These are phyloP conservation scores for Colletotrichum somersetense DNA, from an alignment of 2,329 filamentous ascomycete species.

Conservation along the genomic window DNA sequence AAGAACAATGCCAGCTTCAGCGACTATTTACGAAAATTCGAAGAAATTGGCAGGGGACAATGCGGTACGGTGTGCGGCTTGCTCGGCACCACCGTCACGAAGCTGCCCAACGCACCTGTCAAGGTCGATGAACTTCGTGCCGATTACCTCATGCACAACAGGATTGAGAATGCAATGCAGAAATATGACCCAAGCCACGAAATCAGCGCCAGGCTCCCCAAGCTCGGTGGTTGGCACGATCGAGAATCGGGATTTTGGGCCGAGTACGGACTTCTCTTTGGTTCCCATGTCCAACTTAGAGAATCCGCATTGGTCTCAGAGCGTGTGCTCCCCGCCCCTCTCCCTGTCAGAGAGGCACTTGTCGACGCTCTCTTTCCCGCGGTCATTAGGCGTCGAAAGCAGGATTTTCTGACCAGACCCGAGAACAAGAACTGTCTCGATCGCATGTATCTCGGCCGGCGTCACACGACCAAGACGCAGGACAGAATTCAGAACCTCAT, in stretches of 20 bases:
- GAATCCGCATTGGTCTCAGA: background rate
- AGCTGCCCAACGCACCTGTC: background rate
- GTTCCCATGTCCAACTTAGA: background rate
- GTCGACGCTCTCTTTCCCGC: background rate
- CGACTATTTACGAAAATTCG: background rate
- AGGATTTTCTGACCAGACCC: background rate
- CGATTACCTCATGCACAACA: background rate
- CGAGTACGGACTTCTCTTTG: background rate
- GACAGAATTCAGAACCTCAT: background rate
- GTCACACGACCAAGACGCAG: background rate
- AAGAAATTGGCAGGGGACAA: background rate
- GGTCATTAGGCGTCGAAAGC: background rate
- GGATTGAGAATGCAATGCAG: background rate
- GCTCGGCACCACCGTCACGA: background rate
- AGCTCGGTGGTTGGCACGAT: background rate
- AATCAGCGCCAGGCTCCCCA: background rate
- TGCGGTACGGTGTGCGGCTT: background rate
- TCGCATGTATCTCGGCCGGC: background rate
- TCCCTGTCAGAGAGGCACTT: background rate
- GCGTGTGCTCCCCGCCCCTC: background rate
- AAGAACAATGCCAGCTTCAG: background rate
- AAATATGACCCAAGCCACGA: background rate
- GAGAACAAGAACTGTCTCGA: conserved; percentile 1
- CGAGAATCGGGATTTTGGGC: background rate
- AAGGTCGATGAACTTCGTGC: background rate